Conservation (phyloP, 345 rosid genomes). For the Barbarea vulgaris region DNA sequence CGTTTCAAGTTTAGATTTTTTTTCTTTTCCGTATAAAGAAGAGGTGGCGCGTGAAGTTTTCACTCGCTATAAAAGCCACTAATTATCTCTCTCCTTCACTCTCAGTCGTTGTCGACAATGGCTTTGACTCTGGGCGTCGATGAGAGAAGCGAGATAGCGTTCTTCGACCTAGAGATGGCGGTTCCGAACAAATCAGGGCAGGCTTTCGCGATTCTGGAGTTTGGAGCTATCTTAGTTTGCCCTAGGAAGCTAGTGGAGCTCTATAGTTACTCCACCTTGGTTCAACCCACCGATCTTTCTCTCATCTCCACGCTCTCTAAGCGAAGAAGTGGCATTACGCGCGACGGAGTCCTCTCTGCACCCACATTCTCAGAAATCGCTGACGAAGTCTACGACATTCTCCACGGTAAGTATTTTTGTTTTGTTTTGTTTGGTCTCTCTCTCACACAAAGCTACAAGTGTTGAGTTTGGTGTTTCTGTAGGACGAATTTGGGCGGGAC, state of each 20-base stretch:
- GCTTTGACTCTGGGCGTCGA: conserved; percentile 14
- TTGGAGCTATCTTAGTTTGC: conserved; percentile 88
- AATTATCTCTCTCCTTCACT: background rate
- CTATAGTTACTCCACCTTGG: conserved; percentile 68
- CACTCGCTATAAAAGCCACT: conserved; percentile 1
- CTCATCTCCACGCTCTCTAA: conserved; percentile 55
- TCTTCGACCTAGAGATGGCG: conserved; percentile 86
- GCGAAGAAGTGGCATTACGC: conserved; percentile 77
- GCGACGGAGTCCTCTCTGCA: conserved; percentile 54
- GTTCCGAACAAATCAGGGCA: conserved; percentile 61
- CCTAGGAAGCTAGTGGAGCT: conserved; percentile 74
- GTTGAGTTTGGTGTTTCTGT: conserved; percentile 21
- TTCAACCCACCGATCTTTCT: conserved; percentile 67
- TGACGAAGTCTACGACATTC: conserved; percentile 62
- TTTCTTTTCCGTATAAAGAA: background rate
- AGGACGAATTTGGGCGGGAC: conserved; percentile 98
- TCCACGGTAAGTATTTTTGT: conserved; percentile 57
- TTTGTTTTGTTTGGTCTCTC: background rate
- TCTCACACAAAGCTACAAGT: background rate
- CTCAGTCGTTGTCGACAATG: conserved; percentile 17
- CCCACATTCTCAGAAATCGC: conserved; percentile 71
- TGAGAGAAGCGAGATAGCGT: conserved; percentile 64
- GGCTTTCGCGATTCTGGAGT: conserved; percentile 66
- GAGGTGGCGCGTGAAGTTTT: conserved; percentile 9
- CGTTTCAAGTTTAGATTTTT: conserved; percentile 4